Evolutionary conservation across 805 yeast species (phyloP).

Genomic region (Starmera pachycereana): DNA sequence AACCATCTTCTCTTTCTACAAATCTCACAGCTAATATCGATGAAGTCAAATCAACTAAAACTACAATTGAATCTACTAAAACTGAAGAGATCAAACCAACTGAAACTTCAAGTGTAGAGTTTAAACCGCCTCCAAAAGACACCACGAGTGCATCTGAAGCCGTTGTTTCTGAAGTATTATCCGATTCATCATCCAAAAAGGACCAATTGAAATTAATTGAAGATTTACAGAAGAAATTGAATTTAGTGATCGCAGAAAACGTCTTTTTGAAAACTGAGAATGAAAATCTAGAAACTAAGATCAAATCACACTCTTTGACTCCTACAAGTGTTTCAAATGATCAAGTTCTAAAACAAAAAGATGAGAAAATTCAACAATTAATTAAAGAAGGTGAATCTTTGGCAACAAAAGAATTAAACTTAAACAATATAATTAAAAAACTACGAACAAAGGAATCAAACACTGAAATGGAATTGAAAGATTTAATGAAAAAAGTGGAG

Average conservation of each 20-base stretch:
- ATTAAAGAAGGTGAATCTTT: conserved; percentile 68
- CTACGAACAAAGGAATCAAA: conserved; percentile 38
- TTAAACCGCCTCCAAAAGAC: not conserved
- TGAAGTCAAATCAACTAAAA: not conserved
- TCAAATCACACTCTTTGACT: conserved; percentile 3
- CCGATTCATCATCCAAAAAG: conserved; percentile 1
- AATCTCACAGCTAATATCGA: not conserved
- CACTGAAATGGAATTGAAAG: conserved; percentile 24
- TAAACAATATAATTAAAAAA: conserved; percentile 55
- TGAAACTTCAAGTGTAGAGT: no score
- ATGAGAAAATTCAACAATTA: conserved; percentile 53
- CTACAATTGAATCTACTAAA: not conserved
- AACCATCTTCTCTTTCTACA: not conserved
- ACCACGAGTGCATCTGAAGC: no score
- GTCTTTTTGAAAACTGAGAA: conserved; percentile 13
- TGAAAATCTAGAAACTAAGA: conserved; percentile 12
- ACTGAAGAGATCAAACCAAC: not conserved
- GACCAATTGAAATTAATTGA: conserved; percentile 8
- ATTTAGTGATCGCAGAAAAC: conserved; percentile 8
- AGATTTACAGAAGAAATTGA: conserved; percentile 8
- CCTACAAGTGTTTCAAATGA: conserved; percentile 12
- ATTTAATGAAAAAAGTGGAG: conserved; percentile 5
- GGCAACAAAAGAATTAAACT: conserved; percentile 59
- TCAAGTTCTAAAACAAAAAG: conserved; percentile 29
- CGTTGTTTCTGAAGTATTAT: no score